phyloP scores from a whole-genome alignment of 306 rosid genomes.

The Abrus pulchellus region DNA sequence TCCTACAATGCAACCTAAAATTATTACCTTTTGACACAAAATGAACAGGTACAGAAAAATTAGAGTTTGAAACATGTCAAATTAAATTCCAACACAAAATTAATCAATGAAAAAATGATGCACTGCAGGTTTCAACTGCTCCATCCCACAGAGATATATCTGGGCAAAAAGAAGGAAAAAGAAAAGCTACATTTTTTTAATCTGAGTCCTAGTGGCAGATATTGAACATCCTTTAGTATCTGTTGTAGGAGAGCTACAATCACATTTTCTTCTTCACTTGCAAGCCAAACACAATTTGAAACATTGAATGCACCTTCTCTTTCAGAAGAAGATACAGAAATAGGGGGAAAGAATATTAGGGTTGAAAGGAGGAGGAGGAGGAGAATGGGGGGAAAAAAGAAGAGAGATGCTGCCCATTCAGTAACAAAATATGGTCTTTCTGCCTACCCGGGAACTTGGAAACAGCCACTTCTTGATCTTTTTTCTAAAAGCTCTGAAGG shows the following conservation, averaged over 20 bases:
- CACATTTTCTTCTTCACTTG: conserved; percentile 73
- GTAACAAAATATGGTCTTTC: conserved; percentile 68
- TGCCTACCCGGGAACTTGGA: conserved; percentile 64
- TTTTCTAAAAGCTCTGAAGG: conserved; percentile 59
- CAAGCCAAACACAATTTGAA: conserved; percentile 87
- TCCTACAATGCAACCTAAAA: conserved; percentile 45
- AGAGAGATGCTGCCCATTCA: conserved; percentile 55
- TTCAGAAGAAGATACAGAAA: conserved; percentile 62
- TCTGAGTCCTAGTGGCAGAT: conserved; percentile 91
- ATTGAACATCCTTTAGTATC: conserved; percentile 82
- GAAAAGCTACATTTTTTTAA: conserved; percentile 63
- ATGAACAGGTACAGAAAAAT: conserved; percentile 44
- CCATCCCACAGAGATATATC: conserved; percentile 76
- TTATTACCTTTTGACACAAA: conserved; percentile 46
- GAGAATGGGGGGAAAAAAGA: neutral
- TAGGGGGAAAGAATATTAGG: conserved; percentile 57
- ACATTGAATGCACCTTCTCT: conserved; percentile 78
- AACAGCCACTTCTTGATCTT: conserved; percentile 65
- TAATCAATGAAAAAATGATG: conserved; percentile 94
- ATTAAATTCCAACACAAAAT: conserved; percentile 74
- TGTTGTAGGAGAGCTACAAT: conserved; percentile 94
- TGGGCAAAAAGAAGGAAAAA: conserved; percentile 43
- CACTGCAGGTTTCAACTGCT: conserved; percentile 82
- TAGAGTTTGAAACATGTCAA: conserved; percentile 58
- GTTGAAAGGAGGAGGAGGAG: conserved; percentile 43